Evolutionary conservation across 2,329 filamentous ascomycete species (phyloP).

Genomic region (Phialocephala sp.): DNA sequence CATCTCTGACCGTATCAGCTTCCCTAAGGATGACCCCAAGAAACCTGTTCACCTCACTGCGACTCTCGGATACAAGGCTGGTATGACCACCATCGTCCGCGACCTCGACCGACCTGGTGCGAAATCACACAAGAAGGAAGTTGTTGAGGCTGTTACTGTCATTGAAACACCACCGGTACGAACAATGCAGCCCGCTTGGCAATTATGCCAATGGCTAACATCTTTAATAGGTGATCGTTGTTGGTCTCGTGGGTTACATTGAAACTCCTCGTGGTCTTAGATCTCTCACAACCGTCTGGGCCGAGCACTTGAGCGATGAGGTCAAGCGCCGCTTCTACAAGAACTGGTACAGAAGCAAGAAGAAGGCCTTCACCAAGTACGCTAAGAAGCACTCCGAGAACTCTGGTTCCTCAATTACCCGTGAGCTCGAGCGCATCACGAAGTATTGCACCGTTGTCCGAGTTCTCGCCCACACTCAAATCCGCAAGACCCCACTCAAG

Average conservation of each 20-base stretch:
- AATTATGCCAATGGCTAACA: conserved; percentile 74
- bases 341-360: conserved; percentile 99
- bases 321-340: conserved; percentile 99
- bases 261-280: conserved; percentile 99
- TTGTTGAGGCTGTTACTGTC: conserved; percentile 86
- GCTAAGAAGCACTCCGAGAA: conserved; percentile 99
- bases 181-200: conserved; percentile 83
- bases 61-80: conserved; percentile 99
- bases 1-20: conserved; percentile 53
- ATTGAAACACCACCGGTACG: conserved; percentile 96
- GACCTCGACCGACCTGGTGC: conserved; percentile 94
- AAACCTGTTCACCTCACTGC: conserved; percentile 99
- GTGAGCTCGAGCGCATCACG: conserved; percentile 99
- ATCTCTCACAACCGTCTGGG: conserved; percentile 99
- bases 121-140: conserved; percentile 99
- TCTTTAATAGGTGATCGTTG: conserved; percentile 90
- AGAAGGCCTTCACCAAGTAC: conserved; percentile 99
- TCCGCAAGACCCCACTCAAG: conserved; percentile 99
- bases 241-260: conserved; percentile 99
- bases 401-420: conserved; percentile 87
- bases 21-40: conserved; percentile 99
- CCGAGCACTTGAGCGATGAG: conserved; percentile 98
- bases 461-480: conserved; percentile 98
- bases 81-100: conserved; percentile 99
- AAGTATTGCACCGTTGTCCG: conserved; percentile 99